phyloP scores from a whole-genome alignment of 2,329 filamentous ascomycete genomes.

The Monosporascus sp. region DNA sequence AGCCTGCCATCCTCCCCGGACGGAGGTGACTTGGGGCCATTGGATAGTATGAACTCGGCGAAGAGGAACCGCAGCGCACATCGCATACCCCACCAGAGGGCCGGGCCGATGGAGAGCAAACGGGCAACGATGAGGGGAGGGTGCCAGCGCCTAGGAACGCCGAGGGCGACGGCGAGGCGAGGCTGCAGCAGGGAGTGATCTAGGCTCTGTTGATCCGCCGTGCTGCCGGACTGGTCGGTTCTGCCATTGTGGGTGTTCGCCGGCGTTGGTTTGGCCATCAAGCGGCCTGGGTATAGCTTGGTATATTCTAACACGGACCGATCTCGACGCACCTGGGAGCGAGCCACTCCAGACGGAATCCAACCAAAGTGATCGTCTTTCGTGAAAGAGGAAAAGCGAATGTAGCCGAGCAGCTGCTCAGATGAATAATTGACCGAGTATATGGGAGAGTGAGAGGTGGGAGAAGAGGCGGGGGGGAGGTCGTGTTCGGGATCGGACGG shows the following conservation, averaged over 20 bases:
- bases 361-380: neutral
- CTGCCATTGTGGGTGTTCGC: constrained; percentile 7
- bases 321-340: too few species aligned
- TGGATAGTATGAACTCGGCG: constrained; percentile 46
- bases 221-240: constrained; percentile 3
- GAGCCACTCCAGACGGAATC: too few species aligned
- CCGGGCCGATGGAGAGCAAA: constrained; percentile 66
- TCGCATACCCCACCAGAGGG: constrained; percentile 66
- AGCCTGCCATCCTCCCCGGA: constrained; percentile 24
- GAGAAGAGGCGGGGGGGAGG: too few species aligned
- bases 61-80: constrained; percentile 65
- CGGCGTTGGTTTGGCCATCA: constrained; percentile 9
- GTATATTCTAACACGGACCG: too few species aligned
- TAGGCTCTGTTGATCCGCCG: constrained; percentile 12
- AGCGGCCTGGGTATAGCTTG: neutral
- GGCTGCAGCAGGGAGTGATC: constrained; percentile 58
- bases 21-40: constrained; percentile 15
- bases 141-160: constrained; percentile 69
- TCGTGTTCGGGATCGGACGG: too few species aligned
- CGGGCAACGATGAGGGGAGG: constrained; percentile 67
- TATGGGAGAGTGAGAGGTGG: too few species aligned
- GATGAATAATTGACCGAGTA: too few species aligned
- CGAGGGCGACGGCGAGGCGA: constrained; percentile 72
- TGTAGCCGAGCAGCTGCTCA: too few species aligned
- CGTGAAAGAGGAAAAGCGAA: too few species aligned